These are phyloP conservation scores for Glycine soja DNA, from an alignment of 306 rosid genomes.

Conservation along the genomic window DNA sequence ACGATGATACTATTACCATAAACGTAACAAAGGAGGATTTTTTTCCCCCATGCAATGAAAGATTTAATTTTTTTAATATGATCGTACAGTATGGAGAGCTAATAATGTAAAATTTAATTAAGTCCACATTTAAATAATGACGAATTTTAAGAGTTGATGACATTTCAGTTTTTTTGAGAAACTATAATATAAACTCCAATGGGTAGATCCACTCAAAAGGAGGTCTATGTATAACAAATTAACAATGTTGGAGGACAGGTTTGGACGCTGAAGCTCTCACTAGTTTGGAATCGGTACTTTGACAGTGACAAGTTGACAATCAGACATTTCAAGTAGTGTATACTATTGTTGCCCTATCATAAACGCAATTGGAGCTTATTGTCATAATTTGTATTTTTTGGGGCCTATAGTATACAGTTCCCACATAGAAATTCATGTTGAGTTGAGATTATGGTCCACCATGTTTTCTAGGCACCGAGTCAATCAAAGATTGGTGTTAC, in stretches of 20 bases:
- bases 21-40: no score
- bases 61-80: background rate
- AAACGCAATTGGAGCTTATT: background rate
- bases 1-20: background rate
- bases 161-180: background rate
- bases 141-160: background rate
- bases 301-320: background rate
- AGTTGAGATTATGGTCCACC: slow-evolving; percentile 6
- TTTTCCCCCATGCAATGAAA: background rate
- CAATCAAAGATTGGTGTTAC: background rate
- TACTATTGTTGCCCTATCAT: background rate
- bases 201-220: background rate
- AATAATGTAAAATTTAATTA: slow-evolving; percentile 5
- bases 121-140: background rate
- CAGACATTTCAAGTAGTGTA: background rate
- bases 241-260: background rate
- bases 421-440: background rate
- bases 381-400: background rate
- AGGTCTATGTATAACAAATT: background rate
- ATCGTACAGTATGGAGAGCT: background rate
- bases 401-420: background rate
- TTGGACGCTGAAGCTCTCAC: slow-evolving; percentile 10
- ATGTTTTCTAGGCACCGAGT: background rate
- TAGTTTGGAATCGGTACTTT: background rate
- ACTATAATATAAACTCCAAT: background rate